Percentiles rank a stretch among this genome's conserved stretches.
Evolutionary conservation across 108 stramenopile species (phyloP).

Genomic region (Stephanodiscus minutulus): DNA sequence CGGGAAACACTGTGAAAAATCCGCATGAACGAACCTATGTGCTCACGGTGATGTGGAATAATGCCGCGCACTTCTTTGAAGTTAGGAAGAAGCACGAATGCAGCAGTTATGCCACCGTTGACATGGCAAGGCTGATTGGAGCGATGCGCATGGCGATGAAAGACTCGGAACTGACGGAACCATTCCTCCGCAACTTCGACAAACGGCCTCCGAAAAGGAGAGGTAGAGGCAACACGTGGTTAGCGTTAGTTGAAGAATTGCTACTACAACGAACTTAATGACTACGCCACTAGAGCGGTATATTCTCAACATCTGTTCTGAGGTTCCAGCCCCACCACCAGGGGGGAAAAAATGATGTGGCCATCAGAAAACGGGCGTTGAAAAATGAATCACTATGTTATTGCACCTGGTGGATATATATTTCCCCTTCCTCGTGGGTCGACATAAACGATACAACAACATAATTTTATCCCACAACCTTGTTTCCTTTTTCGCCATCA

Average conservation of each 20-base stretch:
- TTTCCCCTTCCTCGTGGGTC: no score
- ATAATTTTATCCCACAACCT: no score
- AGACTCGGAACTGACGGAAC: slow-evolving; percentile 4
- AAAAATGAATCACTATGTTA: no score
- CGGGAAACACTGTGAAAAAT: slow-evolving; percentile 14
- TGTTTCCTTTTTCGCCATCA: no score
- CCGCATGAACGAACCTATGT: slow-evolving; percentile 32
- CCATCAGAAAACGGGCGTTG: no score
- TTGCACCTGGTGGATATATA: no score
- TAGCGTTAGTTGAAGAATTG: slow-evolving; percentile 3
- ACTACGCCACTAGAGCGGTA: no score
- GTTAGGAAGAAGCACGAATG: slow-evolving; percentile 2
- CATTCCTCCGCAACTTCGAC: neutral
- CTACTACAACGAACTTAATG: no score
- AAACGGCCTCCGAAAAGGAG: neutral
- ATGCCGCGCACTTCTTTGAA: slow-evolving; percentile 40
- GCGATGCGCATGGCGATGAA: slow-evolving; percentile 32
- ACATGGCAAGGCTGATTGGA: slow-evolving; percentile 34
- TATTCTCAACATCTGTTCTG: no score
- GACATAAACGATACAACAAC: no score
- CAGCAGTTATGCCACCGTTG: slow-evolving; percentile 34
- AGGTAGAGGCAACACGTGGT: slow-evolving; percentile 1
- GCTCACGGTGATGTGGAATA: slow-evolving; percentile 32
- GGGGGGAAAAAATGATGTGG: no score
- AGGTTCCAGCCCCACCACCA: no score